Evolutionary conservation across 495 filamentous ascomycete genomes (phyloP), one percentile per base, ranked within the genome.

Genomic region (Penicillium pulvis): DNA sequence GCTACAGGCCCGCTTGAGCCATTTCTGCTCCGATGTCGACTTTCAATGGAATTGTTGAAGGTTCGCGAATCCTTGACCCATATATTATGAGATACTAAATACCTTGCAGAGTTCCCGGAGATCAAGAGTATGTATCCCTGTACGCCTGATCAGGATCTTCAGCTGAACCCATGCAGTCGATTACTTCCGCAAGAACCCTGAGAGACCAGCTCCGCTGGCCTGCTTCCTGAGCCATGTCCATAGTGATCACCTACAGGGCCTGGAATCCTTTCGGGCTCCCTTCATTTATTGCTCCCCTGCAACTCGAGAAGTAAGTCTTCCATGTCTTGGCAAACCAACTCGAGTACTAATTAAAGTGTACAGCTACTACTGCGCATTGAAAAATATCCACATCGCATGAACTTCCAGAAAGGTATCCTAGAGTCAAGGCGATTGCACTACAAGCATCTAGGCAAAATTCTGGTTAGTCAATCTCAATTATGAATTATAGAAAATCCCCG

Each of bases 171-270:
- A 31, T 49, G 28, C 49, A 89, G 88, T 97, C 56, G 93, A 98
- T 70, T 92, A 89, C 74, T 98, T 97, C 66, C 85, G 92, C 16
- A 75, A 75, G 17, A 74, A 75, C 20, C 79, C 76, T 19, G 79
- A 76, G 1, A 72, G 70, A 17, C 78, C 71, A 28, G 80, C 89
- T 30, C 90, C 93, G 2, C 68, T 95, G 44, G 92, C 90, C 16
- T 96, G 90, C 68, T 96, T 98, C 67, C 79, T 98, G 41, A 93
- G 89, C 66, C 93, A 98, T 82, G 87, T 96, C 11, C 93, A 97
- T 69, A 95, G 88, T 56, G 93, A 97, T 60, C 93, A 98, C 72
- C 81, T 97, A 7, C 83, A 82, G 56, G 93, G 93, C 1, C 81
- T 97, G 28, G 93, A 97, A 66, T 86, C 78, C 50, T 79, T 89